Evolutionary conservation across 1,284 basidiomycete species (phyloP).

Genomic region (Ganoderma sp.): DNA sequence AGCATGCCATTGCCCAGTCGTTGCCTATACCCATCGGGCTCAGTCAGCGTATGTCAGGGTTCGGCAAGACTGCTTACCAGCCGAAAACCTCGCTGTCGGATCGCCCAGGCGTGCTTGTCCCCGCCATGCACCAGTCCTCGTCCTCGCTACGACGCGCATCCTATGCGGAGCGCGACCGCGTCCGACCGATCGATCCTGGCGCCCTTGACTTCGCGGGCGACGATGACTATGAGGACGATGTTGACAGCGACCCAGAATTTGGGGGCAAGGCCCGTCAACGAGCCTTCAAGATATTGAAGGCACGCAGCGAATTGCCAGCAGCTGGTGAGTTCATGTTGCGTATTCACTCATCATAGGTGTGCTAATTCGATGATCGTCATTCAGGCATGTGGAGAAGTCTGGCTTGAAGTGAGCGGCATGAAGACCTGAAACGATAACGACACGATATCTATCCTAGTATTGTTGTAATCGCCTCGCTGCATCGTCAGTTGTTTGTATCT

Average conservation of each 20-base stretch:
- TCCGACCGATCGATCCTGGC: slow-evolving; percentile 69
- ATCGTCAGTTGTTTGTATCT: slow-evolving; percentile 29
- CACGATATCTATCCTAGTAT: slow-evolving; percentile 34
- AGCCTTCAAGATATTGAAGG: slow-evolving; percentile 70
- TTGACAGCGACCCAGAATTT: slow-evolving; percentile 35
- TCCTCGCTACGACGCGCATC: slow-evolving; percentile 59
- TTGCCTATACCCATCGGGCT: slow-evolving; percentile 64
- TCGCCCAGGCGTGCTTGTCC: slow-evolving; percentile 40
- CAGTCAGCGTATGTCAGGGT: slow-evolving; percentile 41
- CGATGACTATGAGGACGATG: slow-evolving; percentile 50
- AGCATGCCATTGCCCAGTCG: slow-evolving; percentile 51
- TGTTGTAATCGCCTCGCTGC: slow-evolving; percentile 32
- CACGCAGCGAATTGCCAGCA: slow-evolving; percentile 41
- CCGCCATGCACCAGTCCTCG: slow-evolving; percentile 46
- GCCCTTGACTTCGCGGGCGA: slow-evolving; percentile 63
- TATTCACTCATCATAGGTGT: not conserved
- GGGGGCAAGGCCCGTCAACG: slow-evolving; percentile 58
- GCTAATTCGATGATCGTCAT: not conserved
- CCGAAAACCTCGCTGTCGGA: slow-evolving; percentile 54
- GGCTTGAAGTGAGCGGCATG: slow-evolving; percentile 42
- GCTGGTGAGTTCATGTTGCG: slow-evolving; percentile 33
- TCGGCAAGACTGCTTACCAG: slow-evolving; percentile 59
- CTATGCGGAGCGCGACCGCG: slow-evolving; percentile 71
- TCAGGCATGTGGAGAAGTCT: slow-evolving; percentile 77
- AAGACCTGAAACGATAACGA: slow-evolving; percentile 22